Base-by-base conservation (phyloP, 2,329 filamentous ascomycete genomes). In the Ascochyta viciae-villosae region DNA sequence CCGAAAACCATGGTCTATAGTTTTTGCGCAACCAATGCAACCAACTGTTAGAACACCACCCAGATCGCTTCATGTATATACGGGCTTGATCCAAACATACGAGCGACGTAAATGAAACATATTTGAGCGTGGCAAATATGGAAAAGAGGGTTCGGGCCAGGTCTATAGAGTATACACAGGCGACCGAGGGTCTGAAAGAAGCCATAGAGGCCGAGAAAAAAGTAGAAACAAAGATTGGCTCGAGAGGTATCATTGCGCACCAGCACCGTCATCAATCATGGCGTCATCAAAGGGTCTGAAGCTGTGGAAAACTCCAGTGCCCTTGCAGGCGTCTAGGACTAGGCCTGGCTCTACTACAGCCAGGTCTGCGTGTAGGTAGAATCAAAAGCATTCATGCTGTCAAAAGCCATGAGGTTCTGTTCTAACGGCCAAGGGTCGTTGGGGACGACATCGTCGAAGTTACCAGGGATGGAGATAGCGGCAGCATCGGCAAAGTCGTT, bases 191-290 rank as follows among this genome's bases (percentile, higher is more conserved):
- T 70, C 62, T 60, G 58, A 65, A 66, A 53, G 55, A 58, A 58
- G 67, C 61, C 61, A 29, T 47, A 31, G 15, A 50, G 62, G 56
- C 58, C 51, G 49, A 54, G 57, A 60, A 59, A 38, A 50, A 65
- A 55, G 41, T 58, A 67, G 46, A 60, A 66, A 65, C 50, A 54
- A 61, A 57, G 61, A 64, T 65, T 46, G 57, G 57, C 57, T 61
- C 57, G 47, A 57, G 54, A 63, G 53, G 57, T 63, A 63, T 64
- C 64, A 63, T 61, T 49, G 56, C 57, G 60, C 61, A 63, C 70
- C 67, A 70, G 68, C 65, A 72, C 65, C 70, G 68, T 76, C 74
- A 73, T 75, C 64, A 73, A 61, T 76, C 74, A 70, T 67, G 54
- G 64, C 66, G 66, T 69, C 66, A 64, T 69, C 65, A 69, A 64